Base-by-base conservation (phyloP, 179 eudicot species). In the Silene noctiflora region DNA sequence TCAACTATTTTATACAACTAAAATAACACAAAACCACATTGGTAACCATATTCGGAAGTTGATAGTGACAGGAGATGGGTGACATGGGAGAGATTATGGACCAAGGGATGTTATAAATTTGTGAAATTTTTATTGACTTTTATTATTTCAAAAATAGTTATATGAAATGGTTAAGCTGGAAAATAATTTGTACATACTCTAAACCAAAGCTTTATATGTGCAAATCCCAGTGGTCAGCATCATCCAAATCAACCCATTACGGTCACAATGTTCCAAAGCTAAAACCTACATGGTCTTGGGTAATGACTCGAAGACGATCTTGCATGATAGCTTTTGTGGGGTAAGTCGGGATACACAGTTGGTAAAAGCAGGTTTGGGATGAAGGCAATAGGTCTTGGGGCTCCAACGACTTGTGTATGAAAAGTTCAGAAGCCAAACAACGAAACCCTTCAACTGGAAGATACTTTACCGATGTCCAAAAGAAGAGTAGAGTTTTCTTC, bases 361-460 rank as follows among this genome's bases (percentile, higher is more conserved):
- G 84, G 84, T 88, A 88, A 83, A 89, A 94, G 90, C 98, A 94
- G 46, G 98, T 94, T 76, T 92, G 97, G 25, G 98, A 94, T 9
- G 97, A 84, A 29, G 96, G 98, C 76, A 94, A 80, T 59, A 81
- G 87, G 58, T 87, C 82, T 17, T 20, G 59, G 9, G 91, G 14
- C 59, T 91, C 95, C 1, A 77, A 35, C 13, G 89, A 75, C 75
- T 83, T 91, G 84, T 86, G 84, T 61, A 93, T 84, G 84, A 60
- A 82, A 53, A 95, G 83, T 27, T 86, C 85, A 64, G 99, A 89
- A 69, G 91, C 83, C 84, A 95, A 82, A 51, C 99, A 96, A 27
- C 95, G 76, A 67, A 95, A 95, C 22, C 99, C 97, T 72, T 93
- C 97, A 3, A 89, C 75, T 0, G 99, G 97, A 67, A 95, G 86